Percentiles rank a stretch among this genome's conserved stretches.
These are phyloP conservation scores for Boletus tylopilopsis DNA, from an alignment of 768 basidiomycete genomes.

Conservation along the genomic window DNA sequence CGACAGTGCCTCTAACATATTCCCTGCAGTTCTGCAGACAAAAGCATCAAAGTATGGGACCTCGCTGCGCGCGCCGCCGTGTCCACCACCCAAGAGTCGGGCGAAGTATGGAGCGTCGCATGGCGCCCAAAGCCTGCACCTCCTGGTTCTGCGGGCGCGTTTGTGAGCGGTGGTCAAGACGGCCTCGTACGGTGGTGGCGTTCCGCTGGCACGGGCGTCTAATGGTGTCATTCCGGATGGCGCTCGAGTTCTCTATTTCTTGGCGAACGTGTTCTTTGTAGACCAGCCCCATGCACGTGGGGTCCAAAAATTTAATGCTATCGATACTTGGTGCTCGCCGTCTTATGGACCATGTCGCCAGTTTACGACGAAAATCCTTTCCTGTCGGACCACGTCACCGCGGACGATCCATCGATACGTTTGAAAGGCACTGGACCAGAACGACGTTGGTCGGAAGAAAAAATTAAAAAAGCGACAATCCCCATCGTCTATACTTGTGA, in stretches of 20 bases:
- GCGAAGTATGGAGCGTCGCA: slow-evolving; percentile 81
- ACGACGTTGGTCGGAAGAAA: no score
- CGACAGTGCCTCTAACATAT: not conserved
- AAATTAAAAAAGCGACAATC: no score
- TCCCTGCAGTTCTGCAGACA: slow-evolving; percentile 70
- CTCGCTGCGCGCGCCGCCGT: slow-evolving; percentile 69
- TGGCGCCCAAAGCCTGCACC: slow-evolving; percentile 68
- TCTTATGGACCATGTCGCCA: no score
- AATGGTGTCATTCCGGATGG: not conserved
- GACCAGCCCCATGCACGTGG: not conserved
- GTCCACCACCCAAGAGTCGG: slow-evolving; percentile 72
- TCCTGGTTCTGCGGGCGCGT: slow-evolving; percentile 55
- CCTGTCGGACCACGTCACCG: no score
- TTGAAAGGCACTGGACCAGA: no score
- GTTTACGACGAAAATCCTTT: no score
- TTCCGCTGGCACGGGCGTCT: slow-evolving; percentile 51
- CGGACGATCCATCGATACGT: no score
- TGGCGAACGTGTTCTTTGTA: not conserved
- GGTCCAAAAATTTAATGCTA: no score
- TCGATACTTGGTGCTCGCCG: no score
- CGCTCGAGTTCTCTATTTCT: not conserved
- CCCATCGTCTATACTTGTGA: no score
- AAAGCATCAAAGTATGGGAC: slow-evolving; percentile 86
- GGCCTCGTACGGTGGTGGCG: slow-evolving; percentile 77
- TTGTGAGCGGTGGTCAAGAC: slow-evolving; percentile 70